Percentiles rank a stretch among this genome's conserved stretches.
These are phyloP conservation scores for Sparassis latifolia DNA, from an alignment of 1,284 basidiomycete species.

Conservation along the genomic window DNA sequence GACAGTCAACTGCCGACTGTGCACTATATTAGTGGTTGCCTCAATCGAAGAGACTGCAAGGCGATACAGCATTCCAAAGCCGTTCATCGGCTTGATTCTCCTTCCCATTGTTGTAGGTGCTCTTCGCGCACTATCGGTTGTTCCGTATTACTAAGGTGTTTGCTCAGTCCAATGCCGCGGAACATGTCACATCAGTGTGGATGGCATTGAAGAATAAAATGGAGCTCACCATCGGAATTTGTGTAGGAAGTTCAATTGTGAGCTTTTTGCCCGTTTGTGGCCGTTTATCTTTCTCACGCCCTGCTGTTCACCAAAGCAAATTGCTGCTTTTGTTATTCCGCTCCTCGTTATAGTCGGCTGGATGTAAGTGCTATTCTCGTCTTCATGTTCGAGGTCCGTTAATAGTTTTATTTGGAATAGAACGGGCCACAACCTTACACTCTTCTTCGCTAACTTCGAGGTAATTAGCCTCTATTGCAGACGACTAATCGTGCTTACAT, in stretches of 20 bases:
- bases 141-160: background rate
- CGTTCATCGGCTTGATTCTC: constrained; percentile 74
- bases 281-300: no score
- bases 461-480: constrained; percentile 27
- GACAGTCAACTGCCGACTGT: background rate
- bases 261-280: constrained; percentile 20
- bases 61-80: constrained; percentile 75
- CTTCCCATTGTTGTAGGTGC: constrained; percentile 63
- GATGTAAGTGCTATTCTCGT: constrained; percentile 41
- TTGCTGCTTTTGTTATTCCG: constrained; percentile 83
- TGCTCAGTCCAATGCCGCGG: constrained; percentile 66
- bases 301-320: constrained; percentile 51
- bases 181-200: constrained; percentile 80
- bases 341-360: constrained; percentile 80
- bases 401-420: constrained; percentile 26
- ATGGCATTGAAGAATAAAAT: constrained; percentile 89
- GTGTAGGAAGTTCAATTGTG: constrained; percentile 86
- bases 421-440: constrained; percentile 71
- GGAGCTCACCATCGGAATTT: constrained; percentile 84
- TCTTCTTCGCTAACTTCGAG: constrained; percentile 81
- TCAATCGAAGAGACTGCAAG: constrained; percentile 87
- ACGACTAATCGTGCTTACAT: background rate
- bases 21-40: constrained; percentile 56
- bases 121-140: background rate
- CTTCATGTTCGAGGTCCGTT: background rate